Evolutionary conservation across 768 basidiomycete genomes (phyloP), one percentile per base, ranked within the genome.

Genomic region (Amanita jacksonii): DNA sequence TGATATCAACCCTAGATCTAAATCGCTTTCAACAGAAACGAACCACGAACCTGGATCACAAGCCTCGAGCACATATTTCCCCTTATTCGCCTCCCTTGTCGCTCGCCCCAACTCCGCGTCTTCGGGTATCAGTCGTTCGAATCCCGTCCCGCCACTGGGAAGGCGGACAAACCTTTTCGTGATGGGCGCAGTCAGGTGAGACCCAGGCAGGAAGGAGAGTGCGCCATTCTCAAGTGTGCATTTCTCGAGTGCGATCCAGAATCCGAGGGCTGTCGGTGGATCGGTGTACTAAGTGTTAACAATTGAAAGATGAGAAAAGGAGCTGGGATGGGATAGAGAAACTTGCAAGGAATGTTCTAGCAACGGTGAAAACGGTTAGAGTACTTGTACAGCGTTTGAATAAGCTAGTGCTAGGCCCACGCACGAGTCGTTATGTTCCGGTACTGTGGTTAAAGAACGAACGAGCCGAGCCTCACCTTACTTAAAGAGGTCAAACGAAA

Each of bases 191-290:
- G 69, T 73, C 24, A 83, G 70, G 60, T 99, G 96, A 1, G 91
- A 93, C 16, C 93, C 91, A 0, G 93, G 92, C 2, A 88, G 68
- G 62, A 93, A 94, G 4, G 83, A 87, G 5, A 92, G 72, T 6
- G 90, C 88, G 7, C 91, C 91, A 53, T 93, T 93, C 34, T 65
- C 63, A 2, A 73, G 57, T 4, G 91, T 92, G 60, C 92, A 96
- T 47, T 76, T 72, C 59, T 98, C 94, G 28, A 99, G 67, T 0
- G 94, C 88, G 46, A 98, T 86, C 96, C 96, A 99, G 58, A 93
- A 89, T 2, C 96, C 96, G 16, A 98, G 74, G 0, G 96, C 96
- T 7, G 79, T 81, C 0, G 87, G 87, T 8, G 96, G 96, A 31
- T 85, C 70, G 7, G 93, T 96, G 63, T 94, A 97, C 79, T 98